Percentiles rank a stretch among this genome's conserved stretches.
These are phyloP conservation scores for Xylariaceae sp. DNA, from an alignment of 2,329 filamentous ascomycete species.

Conservation along the genomic window DNA sequence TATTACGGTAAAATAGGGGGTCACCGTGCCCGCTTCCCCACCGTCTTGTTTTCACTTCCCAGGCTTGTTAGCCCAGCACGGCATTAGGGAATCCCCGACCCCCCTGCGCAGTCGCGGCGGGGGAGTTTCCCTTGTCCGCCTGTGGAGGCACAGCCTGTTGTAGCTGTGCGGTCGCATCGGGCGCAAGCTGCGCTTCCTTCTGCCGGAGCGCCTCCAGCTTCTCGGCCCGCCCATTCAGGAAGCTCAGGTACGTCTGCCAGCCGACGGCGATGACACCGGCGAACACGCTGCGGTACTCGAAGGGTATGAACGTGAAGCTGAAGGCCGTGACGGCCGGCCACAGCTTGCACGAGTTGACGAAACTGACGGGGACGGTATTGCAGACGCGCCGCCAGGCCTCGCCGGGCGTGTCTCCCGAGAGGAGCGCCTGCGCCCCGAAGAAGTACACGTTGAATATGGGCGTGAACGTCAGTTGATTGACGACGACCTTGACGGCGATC, in stretches of 20 bases:
- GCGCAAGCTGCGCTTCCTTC: neutral
- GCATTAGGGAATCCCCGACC: too few relatives aligned
- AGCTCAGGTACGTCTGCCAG: conserved; percentile 89
- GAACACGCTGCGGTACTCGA: conserved; percentile 78
- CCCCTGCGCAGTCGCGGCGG: neutral
- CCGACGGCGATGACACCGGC: conserved; percentile 74
- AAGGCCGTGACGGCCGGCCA: conserved; percentile 88
- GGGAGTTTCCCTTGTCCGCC: neutral
- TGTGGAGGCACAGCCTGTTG: neutral
- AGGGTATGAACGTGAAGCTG: conserved; percentile 76
- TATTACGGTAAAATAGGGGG: too few relatives aligned
- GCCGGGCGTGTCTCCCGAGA: conserved; percentile 61
- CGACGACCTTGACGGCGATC: conserved; percentile 68
- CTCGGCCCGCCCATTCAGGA: conserved; percentile 71
- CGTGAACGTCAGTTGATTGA: conserved; percentile 79
- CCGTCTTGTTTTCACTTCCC: too few relatives aligned
- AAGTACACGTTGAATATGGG: conserved; percentile 82
- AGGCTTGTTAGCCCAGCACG: too few relatives aligned
- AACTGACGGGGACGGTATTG: conserved; percentile 70
- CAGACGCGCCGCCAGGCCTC: conserved; percentile 68
- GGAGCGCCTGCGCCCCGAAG: conserved; percentile 71
- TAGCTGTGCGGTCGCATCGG: neutral
- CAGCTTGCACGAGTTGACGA: conserved; percentile 75
- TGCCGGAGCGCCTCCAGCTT: conserved; percentile 41
- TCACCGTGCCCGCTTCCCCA: too few relatives aligned